These are phyloP conservation scores for Pyropia haitanensis DNA, from an alignment of 23 red algal genomes.

Conservation along the genomic window DNA sequence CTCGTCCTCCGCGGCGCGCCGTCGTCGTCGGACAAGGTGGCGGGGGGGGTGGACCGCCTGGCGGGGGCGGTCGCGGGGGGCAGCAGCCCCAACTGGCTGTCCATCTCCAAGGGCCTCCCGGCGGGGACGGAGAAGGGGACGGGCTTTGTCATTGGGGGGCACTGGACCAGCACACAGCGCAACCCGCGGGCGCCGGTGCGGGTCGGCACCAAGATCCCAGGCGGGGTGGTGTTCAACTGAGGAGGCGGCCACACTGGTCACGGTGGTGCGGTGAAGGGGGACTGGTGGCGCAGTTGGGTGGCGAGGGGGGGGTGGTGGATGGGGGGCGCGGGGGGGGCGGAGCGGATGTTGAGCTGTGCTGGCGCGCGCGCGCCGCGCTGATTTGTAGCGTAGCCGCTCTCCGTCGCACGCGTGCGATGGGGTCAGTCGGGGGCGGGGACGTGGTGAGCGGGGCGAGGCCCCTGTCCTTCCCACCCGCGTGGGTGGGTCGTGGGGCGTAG, in stretches of 20 bases:
- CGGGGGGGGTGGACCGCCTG: constrained; percentile 2
- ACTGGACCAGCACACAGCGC: constrained; percentile 16
- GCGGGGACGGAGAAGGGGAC: constrained; percentile 50
- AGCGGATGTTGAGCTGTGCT: too few species aligned
- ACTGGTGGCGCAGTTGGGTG: too few species aligned
- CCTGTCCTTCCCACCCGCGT: too few species aligned
- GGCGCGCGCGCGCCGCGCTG: too few species aligned
- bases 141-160: constrained; percentile 17
- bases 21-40: constrained; percentile 34
- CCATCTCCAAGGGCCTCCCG: constrained; percentile 43
- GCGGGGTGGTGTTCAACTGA: constrained; percentile 49
- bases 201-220: constrained; percentile 50
- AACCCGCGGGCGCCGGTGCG: constrained; percentile 31
- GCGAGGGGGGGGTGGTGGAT: too few species aligned
- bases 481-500: too few species aligned
- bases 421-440: too few species aligned
- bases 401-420: too few species aligned
- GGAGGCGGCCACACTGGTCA: not conserved
- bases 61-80: constrained; percentile 22
- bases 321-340: too few species aligned
- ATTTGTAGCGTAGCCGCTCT: too few species aligned
- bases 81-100: constrained; percentile 35
- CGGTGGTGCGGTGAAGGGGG: too few species aligned
- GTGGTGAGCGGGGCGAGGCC: too few species aligned
- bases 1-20: constrained; percentile 35